Evolutionary conservation across 73 alveolate species (phyloP), one percentile per base, ranked within the genome.

Genomic region (Blepharisma japonicum): DNA sequence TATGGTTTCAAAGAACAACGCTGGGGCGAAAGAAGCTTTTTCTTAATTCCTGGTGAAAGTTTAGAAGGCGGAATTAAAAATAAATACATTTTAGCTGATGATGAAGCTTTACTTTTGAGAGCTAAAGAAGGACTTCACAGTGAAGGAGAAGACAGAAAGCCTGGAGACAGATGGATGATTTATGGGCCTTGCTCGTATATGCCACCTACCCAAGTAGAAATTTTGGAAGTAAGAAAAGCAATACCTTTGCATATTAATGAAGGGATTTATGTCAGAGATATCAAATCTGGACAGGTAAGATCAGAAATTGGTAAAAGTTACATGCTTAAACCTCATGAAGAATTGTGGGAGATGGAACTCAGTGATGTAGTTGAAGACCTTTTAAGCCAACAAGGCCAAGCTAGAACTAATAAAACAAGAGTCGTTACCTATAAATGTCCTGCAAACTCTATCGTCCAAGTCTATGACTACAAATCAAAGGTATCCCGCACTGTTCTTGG

Each of bases 141-240:
- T 20, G 88, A 67, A 39, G 88, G 79, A 21, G 81, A 84, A 48
- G 81, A 68, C 38, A 48, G 68, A 27, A 76, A 80, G 9, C 95
- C 97, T 49, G 97, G 92, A 71, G 94, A 91, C 79, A 87, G 90
- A 81, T 91, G 97, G 97, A 91, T 91, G 97, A 78, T 91, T 50
- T 70, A 79, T 71, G 97, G 97, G 6, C 97, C 97, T 45, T 48
- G 95, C 56, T 71, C 92, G 14, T 91, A 88, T 53, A 80, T 85
- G 8, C 97, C 95, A 8, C 91, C 93, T 1, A 92, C 85, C 45
- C 91, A 83, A 54, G 95, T 91, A 2, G 85, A 55, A 45, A 87
- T 91, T 56, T 54, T 91, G 27, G 90, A 87, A 45, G 55, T 78
- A 77, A 84, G 97, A 85, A 53, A 56, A 55, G 81, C 88, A 45